A percentile compares a stretch with the other conserved stretches of the same genome.
Conservation (phyloP, 139 green algal genomes). For the Dunaliella sp. region DNA sequence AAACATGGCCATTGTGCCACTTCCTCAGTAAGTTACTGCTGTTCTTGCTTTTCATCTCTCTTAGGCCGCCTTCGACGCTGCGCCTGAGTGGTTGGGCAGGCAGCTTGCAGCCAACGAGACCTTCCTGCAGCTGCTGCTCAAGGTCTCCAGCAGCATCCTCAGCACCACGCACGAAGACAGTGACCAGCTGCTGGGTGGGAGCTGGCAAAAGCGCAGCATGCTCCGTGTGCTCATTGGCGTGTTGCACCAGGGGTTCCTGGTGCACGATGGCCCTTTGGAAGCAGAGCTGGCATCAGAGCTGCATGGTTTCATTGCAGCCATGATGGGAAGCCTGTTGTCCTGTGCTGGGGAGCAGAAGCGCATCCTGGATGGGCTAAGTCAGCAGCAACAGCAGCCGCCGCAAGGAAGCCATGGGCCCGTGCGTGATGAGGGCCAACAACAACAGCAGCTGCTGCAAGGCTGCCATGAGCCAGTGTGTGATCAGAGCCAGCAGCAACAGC, state of each 20-base stretch:
- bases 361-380: no score
- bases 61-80: neutral
- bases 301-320: neutral
- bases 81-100: neutral
- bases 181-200: no score
- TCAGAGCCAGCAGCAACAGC: neutral
- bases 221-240: neutral
- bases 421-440: no score
- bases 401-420: no score
- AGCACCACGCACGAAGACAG: neutral
- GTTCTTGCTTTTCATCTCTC: neutral
- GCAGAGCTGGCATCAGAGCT: neutral
- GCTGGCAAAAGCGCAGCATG: no score
- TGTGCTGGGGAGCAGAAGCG: neutral
- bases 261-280: neutral
- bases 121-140: neutral
- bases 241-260: neutral
- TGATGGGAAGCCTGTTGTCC: neutral
- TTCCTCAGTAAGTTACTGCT: no score
- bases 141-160: neutral
- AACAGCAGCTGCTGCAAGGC: neutral
- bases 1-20: no score
- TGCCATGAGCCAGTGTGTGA: neutral
- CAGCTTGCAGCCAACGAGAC: neutral
- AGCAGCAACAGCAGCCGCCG: neutral